These are phyloP conservation scores for Cynara cardunculus DNA, from an alignment of 129 eudicot genomes.

Conservation along the genomic window DNA sequence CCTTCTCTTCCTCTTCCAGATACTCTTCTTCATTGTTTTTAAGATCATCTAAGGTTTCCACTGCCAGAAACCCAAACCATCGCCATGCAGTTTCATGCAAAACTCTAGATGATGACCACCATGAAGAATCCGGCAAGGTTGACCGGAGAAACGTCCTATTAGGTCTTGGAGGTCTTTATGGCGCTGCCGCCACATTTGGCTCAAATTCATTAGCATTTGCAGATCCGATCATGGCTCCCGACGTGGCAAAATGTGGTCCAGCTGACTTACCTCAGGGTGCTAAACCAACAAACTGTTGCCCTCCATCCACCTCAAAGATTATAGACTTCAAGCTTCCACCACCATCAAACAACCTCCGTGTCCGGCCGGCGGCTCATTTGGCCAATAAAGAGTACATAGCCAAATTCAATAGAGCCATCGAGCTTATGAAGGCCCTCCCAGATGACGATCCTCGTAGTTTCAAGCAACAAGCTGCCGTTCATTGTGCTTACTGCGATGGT, in stretches of 20 bases:
- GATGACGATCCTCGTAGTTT: constrained; percentile 56
- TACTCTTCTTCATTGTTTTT: constrained; percentile 26
- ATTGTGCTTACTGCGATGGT: constrained; percentile 72
- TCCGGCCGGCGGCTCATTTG: constrained; percentile 56
- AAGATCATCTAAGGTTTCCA: constrained; percentile 36
- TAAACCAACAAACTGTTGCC: constrained; percentile 49
- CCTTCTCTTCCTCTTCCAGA: constrained; percentile 27
- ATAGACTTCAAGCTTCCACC: constrained; percentile 38
- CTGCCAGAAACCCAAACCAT: constrained; percentile 14
- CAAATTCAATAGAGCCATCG: constrained; percentile 50
- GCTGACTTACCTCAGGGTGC: constrained; percentile 51
- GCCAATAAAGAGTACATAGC: constrained; percentile 33
- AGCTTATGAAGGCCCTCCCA: constrained; percentile 59
- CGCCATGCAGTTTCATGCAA: constrained; percentile 46
- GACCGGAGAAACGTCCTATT: constrained; percentile 56
- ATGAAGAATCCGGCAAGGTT: constrained; percentile 25
- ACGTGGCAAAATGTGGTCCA: constrained; percentile 50
- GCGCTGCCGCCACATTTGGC: constrained; percentile 37
- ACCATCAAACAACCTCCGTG: constrained; percentile 15
- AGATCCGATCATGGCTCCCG: constrained; percentile 55
- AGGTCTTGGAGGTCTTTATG: constrained; percentile 64
- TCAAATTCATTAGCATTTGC: constrained; percentile 40
- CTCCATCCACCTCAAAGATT: constrained; percentile 38
- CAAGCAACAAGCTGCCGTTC: constrained; percentile 58
- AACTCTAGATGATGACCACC: constrained; percentile 21